Evolutionary conservation across 768 basidiomycete genomes (phyloP).

Genomic region (Suillus hirtellus): DNA sequence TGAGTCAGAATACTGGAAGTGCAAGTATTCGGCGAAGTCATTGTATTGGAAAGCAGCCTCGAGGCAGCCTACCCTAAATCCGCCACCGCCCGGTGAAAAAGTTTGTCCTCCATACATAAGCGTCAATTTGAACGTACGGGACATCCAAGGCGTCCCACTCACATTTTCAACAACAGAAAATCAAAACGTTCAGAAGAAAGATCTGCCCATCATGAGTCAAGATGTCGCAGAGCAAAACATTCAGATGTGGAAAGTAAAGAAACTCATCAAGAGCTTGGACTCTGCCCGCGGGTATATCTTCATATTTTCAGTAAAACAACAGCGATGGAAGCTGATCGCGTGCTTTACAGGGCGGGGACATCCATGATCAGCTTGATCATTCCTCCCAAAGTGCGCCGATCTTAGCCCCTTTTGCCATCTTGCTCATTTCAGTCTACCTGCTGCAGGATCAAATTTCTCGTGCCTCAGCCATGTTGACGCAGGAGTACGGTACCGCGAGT

Average conservation of each 20-base stretch:
- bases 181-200: conserved; percentile 13
- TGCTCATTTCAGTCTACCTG: conserved; percentile 11
- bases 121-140: neutral
- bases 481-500: conserved; percentile 98
- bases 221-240: conserved; percentile 92
- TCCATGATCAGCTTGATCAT: conserved; percentile 99
- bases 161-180: conserved; percentile 18
- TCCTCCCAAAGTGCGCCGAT: conserved; percentile 76
- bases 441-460: conserved; percentile 89
- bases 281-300: conserved; percentile 54
- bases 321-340: conserved; percentile 24
- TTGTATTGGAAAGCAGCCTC: neutral
- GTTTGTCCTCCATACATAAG: conserved; percentile 2
- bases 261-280: conserved; percentile 98
- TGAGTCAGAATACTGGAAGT: neutral
- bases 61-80: conserved; percentile 12
- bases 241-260: conserved; percentile 98
- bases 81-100: conserved; percentile 6
- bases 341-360: conserved; percentile 74
- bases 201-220: conserved; percentile 67
- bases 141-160: conserved; percentile 11
- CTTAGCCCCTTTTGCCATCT: conserved; percentile 7
- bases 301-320: conserved; percentile 8
- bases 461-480: conserved; percentile 93
- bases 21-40: neutral